Conservation (phyloP, 2,329 filamentous ascomycete genomes). For the Clonostachys rosea region DNA sequence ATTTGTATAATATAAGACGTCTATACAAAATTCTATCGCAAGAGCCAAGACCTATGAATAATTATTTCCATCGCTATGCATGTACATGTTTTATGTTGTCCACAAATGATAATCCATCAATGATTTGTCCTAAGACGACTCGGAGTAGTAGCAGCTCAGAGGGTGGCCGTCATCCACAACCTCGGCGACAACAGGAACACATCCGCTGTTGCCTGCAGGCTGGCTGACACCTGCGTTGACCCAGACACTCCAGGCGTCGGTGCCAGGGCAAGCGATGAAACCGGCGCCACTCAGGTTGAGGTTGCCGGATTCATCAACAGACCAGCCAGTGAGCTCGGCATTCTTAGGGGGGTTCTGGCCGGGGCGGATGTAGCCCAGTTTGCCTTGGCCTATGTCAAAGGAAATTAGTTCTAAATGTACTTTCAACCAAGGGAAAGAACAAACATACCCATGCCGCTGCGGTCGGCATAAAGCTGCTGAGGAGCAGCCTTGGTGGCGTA, state of each 20-base stretch:
- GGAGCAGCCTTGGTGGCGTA: constrained; percentile 31
- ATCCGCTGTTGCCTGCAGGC: background rate
- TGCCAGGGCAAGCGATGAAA: background rate
- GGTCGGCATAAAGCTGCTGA: constrained; percentile 49
- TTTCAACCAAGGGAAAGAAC: too few species aligned
- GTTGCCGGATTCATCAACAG: constrained; percentile 27
- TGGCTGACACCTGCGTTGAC: background rate
- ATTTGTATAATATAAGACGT: too few species aligned
- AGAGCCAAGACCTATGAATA: too few species aligned
- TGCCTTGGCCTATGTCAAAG: constrained; percentile 38
- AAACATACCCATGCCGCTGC: constrained; percentile 52
- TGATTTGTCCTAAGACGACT: background rate
- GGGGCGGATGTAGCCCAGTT: constrained; percentile 46
- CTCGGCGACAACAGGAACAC: background rate
- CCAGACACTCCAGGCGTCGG: background rate
- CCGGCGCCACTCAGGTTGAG: background rate
- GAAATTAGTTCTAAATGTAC: constrained; percentile 1
- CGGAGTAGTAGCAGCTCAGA: background rate
- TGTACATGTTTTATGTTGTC: too few species aligned
- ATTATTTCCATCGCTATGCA: too few species aligned
- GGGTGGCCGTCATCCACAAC: background rate
- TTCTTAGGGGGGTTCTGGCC: constrained; percentile 29
- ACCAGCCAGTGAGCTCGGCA: constrained; percentile 41
- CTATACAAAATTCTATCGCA: too few species aligned
- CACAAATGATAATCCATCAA: background rate